phyloP scores from a whole-genome alignment of 169 alveolate genomes.

The Cryptosporidium baileyi region DNA sequence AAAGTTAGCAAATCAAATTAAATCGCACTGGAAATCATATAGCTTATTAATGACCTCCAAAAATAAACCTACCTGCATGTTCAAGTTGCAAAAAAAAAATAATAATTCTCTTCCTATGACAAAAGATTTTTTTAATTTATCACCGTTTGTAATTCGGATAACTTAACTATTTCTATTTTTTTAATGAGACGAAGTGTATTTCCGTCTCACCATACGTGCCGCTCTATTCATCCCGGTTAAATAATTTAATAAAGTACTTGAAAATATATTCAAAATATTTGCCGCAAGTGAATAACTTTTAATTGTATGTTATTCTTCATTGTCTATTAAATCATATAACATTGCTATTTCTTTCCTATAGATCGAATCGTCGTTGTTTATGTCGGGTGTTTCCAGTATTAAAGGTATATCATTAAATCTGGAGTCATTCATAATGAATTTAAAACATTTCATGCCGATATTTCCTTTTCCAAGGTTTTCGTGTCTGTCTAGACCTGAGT shows the following conservation, averaged over 20 bases:
- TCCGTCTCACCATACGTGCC: neutral
- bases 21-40: neutral
- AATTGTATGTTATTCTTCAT: too few species aligned
- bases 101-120: neutral
- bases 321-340: conserved; percentile 16
- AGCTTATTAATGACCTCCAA: neutral
- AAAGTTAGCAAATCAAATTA: neutral
- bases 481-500: conserved; percentile 88
- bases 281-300: neutral
- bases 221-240: neutral
- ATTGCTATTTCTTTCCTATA: conserved; percentile 83
- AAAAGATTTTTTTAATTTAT: neutral
- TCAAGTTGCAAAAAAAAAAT: neutral
- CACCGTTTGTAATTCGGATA: neutral
- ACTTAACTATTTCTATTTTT: neutral
- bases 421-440: conserved; percentile 81
- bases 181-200: neutral
- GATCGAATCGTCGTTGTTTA: conserved; percentile 79
- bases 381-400: conserved; percentile 87
- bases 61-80: conserved; percentile 47
- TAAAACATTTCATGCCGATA: conserved; percentile 84
- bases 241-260: neutral
- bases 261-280: neutral
- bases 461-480: conserved; percentile 89
- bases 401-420: conserved; percentile 86